Evolutionary conservation across 1,284 basidiomycete genomes (phyloP).

Genomic region (Xerocomus tenax): DNA sequence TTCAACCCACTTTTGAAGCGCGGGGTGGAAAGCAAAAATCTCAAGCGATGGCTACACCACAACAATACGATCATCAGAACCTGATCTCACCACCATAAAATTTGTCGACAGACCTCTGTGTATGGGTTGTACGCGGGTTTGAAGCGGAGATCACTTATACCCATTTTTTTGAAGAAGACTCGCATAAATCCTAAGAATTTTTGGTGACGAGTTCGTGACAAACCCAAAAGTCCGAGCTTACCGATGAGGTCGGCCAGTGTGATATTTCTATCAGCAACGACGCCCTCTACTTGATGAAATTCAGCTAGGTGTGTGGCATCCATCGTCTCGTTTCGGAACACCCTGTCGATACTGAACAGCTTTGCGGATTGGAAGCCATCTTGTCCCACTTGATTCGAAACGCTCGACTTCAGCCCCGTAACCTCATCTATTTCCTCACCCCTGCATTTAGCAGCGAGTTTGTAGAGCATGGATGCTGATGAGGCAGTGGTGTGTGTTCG

Average conservation of each 20-base stretch:
- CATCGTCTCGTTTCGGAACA: constrained; percentile 98
- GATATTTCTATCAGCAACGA: constrained; percentile 89
- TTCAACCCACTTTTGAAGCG: constrained; percentile 93
- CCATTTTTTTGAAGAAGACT: constrained; percentile 98
- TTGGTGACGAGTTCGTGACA: not conserved
- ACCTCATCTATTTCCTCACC: constrained; percentile 49
- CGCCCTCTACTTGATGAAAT: constrained; percentile 99
- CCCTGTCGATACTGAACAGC: constrained; percentile 95
- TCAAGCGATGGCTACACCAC: constrained; percentile 85
- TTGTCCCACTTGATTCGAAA: constrained; percentile 23
- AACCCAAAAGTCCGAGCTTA: constrained; percentile 27
- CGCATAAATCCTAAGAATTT: constrained; percentile 82
- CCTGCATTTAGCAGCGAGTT: constrained; percentile 71
- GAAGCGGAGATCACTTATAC: constrained; percentile 87
- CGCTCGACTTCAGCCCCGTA: constrained; percentile 31
- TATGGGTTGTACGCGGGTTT: constrained; percentile 97
- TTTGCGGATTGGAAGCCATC: constrained; percentile 94
- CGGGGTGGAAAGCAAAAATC: constrained; percentile 97
- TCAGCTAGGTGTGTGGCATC: constrained; percentile 99
- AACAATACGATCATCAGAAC: constrained; percentile 3
- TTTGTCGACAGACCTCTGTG: constrained; percentile 60
- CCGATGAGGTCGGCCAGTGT: constrained; percentile 97
- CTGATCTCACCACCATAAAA: not conserved
- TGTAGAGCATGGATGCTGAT: constrained; percentile 90
- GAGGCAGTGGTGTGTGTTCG: constrained; percentile 97